Conservation (phyloP, 192 early-diverging fungal genomes). For the Radiomyces spectabilis region DNA sequence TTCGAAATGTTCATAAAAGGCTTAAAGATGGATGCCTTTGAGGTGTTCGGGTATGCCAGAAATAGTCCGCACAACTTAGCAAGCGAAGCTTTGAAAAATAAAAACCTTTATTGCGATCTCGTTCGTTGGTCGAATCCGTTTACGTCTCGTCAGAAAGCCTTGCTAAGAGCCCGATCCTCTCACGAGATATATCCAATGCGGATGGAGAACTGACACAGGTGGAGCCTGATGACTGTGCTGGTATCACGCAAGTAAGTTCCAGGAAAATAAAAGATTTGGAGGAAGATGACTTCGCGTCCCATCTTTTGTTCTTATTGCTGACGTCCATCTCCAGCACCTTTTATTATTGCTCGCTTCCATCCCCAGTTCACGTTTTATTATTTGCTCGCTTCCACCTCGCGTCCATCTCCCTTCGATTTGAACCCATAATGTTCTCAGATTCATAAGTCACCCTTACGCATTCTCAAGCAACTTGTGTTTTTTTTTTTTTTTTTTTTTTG, state of each 20-base stretch:
- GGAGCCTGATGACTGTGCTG: conserved; percentile 2
- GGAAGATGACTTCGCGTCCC: too few species aligned
- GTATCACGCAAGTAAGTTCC: conserved; percentile 7
- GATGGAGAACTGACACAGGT: conserved; percentile 4
- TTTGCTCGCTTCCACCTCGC: too few species aligned
- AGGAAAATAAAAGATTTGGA: too few species aligned
- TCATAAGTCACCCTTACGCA: too few species aligned
- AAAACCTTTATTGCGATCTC: not conserved
- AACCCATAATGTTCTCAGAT: too few species aligned
- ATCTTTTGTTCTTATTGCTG: too few species aligned
- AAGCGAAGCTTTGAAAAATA: not conserved
- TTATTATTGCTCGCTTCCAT: too few species aligned
- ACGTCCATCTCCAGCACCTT: too few species aligned
- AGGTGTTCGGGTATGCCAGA: conserved; percentile 1
- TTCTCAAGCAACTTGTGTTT: too few species aligned
- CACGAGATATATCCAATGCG: conserved; percentile 1
- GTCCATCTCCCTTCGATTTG: too few species aligned
- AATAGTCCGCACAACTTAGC: not conserved
- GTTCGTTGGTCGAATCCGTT: conserved; percentile 1
- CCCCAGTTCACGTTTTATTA: too few species aligned
- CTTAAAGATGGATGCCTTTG: conserved; percentile 4
- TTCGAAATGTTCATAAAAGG: not conserved
- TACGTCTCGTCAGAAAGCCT: conserved; percentile 1
- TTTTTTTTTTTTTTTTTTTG: too few species aligned
- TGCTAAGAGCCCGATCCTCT: conserved; percentile 1